Evolutionary conservation across 2,329 filamentous ascomycete species (phyloP).

Genomic region (Plenodomus tracheiphilus): DNA sequence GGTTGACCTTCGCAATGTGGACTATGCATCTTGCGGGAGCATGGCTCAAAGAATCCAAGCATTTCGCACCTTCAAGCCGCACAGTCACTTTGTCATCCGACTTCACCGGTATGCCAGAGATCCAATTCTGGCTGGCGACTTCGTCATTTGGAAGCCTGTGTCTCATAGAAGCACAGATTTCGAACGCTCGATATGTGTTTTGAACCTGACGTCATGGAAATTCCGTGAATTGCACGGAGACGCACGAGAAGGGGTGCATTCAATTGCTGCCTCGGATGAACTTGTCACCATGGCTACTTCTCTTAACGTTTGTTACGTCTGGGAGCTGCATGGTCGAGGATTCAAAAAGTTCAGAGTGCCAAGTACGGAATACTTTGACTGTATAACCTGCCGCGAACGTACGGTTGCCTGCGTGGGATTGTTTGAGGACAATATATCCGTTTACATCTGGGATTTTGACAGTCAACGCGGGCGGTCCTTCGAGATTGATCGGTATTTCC

Average conservation of each 20-base stretch:
- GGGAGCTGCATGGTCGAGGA: slow-evolving; percentile 13
- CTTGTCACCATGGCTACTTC: slow-evolving; percentile 27
- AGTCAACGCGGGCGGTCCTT: slow-evolving; percentile 26
- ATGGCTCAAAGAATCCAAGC: slow-evolving; percentile 30
- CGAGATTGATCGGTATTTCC: neutral
- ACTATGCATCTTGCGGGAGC: slow-evolving; percentile 16
- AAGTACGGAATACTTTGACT: slow-evolving; percentile 1
- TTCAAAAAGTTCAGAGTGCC: slow-evolving; percentile 28
- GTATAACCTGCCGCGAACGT: slow-evolving; percentile 20
- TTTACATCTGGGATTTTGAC: slow-evolving; percentile 38
- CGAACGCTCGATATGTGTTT: slow-evolving; percentile 10
- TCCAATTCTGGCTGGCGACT: neutral
- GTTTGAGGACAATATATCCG: slow-evolving; percentile 1
- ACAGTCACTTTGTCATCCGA: neutral
- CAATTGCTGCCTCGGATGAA: slow-evolving; percentile 23
- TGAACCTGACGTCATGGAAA: slow-evolving; percentile 28
- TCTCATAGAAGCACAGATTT: neutral
- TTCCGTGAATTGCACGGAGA: slow-evolving; percentile 12
- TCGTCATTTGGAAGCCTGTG: neutral
- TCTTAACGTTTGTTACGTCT: slow-evolving; percentile 23
- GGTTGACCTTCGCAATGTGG: slow-evolving; percentile 10
- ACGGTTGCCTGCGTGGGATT: slow-evolving; percentile 26
- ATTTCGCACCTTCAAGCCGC: slow-evolving; percentile 23
- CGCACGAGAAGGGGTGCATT: slow-evolving; percentile 25
- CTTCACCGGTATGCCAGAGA: neutral